Conservation (phyloP, 805 yeast genomes). For the Metschnikowia arizonensis region DNA sequence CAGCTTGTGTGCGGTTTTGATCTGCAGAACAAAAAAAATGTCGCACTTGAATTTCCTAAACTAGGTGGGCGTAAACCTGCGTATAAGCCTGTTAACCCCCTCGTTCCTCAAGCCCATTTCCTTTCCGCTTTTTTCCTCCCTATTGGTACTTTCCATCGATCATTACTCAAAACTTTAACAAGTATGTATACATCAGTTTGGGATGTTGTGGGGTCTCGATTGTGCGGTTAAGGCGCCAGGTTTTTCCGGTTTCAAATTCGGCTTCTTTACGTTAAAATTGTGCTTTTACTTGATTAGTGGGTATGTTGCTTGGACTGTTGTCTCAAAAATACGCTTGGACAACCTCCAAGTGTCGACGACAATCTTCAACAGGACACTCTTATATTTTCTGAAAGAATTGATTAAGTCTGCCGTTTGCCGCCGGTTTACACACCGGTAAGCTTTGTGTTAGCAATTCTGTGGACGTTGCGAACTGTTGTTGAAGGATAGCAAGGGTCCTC, state of each 20-base stretch:
- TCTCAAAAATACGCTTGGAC: background rate
- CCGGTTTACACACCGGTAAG: background rate
- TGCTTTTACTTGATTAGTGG: background rate
- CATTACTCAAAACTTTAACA: constrained; percentile 3
- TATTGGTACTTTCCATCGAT: constrained; percentile 7
- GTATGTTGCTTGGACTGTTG: background rate
- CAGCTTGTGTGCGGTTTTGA: constrained; percentile 1
- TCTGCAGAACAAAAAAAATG: constrained; percentile 6
- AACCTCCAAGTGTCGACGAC: no score
- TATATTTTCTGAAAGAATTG: background rate
- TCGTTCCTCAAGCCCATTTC: constrained; percentile 4
- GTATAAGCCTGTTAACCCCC: constrained; percentile 1
- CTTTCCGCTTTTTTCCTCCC: constrained; percentile 6
- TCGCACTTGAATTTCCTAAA: constrained; percentile 6
- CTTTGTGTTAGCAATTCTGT: background rate
- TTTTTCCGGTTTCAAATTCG: background rate
- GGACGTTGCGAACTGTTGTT: background rate
- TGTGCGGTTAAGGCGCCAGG: background rate
- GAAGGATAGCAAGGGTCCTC: background rate
- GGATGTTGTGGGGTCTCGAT: background rate
- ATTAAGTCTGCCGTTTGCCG: background rate
- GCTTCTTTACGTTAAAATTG: background rate
- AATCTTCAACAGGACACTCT: background rate
- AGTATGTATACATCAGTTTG: constrained; percentile 4
- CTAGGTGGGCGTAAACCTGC: constrained; percentile 6